Percentiles rank a stretch among this genome's conserved stretches.
phyloP scores from a whole-genome alignment of 441 rosid genomes.

The Mallotus japonicus region DNA sequence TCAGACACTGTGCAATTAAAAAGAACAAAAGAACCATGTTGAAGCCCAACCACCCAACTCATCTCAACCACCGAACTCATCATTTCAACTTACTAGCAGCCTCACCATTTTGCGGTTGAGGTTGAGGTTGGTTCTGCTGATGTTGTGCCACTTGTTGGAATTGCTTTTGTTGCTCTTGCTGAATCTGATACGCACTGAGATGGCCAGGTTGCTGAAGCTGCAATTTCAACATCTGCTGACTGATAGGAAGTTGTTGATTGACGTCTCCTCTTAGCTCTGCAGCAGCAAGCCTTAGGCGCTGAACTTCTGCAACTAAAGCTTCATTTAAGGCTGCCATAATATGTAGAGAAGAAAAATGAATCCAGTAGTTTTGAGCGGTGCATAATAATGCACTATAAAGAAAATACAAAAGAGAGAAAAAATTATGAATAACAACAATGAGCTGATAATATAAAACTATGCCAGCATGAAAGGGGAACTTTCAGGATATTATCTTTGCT shows the following conservation, averaged over 20 bases:
- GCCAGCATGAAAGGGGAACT: not conserved
- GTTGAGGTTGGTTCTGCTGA: conserved; percentile 21
- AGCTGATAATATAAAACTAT: not conserved
- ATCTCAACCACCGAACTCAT: not conserved
- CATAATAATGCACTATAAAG: not conserved
- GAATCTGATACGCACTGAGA: conserved; percentile 22
- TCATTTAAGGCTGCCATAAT: conserved; percentile 69
- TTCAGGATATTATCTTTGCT: no score
- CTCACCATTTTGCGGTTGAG: conserved; percentile 44
- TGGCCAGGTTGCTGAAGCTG: conserved; percentile 36
- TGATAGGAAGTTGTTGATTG: conserved; percentile 45
- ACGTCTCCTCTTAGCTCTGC: conserved; percentile 49
- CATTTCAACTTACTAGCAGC: not conserved
- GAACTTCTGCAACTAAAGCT: conserved; percentile 78
- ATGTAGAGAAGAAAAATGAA: not conserved
- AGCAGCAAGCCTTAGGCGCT: conserved; percentile 59
- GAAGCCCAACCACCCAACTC: not conserved
- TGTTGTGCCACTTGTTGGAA: conserved; percentile 27
- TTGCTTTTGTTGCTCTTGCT: conserved; percentile 18
- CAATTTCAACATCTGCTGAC: conserved; percentile 62
- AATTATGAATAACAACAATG: not conserved
- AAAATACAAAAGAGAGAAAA: not conserved
- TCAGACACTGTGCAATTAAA: not conserved
- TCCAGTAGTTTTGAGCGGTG: not conserved
- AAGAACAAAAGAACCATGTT: not conserved